Conservation (phyloP, 441 rosid genomes). For the Omphalea diandra region DNA sequence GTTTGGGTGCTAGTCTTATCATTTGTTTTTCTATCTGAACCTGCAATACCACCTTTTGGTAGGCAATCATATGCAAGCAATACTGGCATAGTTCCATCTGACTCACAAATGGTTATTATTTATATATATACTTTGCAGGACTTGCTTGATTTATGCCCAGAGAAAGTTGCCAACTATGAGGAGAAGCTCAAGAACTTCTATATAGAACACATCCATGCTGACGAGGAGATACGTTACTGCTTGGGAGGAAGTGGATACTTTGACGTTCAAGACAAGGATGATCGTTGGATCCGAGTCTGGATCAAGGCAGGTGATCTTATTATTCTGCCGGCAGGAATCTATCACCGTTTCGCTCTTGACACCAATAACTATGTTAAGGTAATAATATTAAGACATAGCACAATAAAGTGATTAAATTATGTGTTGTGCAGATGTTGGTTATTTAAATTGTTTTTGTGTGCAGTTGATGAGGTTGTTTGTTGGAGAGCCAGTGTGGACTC, state of each 20-base stretch:
- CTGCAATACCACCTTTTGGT: no score
- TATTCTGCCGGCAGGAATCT: slow-evolving; percentile 75
- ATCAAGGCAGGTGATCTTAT: slow-evolving; percentile 73
- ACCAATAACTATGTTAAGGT: slow-evolving; percentile 71
- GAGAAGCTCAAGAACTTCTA: slow-evolving; percentile 85
- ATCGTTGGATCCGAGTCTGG: slow-evolving; percentile 74
- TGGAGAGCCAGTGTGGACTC: slow-evolving; percentile 83
- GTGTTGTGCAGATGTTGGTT: background rate
- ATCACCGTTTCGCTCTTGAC: slow-evolving; percentile 88
- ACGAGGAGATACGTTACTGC: slow-evolving; percentile 89
- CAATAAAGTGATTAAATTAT: background rate
- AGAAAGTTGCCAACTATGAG: slow-evolving; percentile 70
- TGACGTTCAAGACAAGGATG: slow-evolving; percentile 72
- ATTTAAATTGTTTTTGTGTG: slow-evolving; percentile 10
- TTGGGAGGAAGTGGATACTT: slow-evolving; percentile 79
- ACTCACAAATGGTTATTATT: no score
- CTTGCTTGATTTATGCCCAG: slow-evolving; percentile 75
- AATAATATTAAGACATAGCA: slow-evolving; percentile 2
- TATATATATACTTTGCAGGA: slow-evolving; percentile 39
- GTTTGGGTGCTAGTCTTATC: no score
- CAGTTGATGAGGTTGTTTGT: slow-evolving; percentile 87
- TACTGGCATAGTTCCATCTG: no score
- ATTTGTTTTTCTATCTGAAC: no score
- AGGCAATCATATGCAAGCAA: no score
- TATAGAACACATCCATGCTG: slow-evolving; percentile 83